A percentile compares a stretch with the other conserved stretches of the same genome.
Conservation (phyloP, 139 green algal species). For the Diplosphaera chodatii region DNA sequence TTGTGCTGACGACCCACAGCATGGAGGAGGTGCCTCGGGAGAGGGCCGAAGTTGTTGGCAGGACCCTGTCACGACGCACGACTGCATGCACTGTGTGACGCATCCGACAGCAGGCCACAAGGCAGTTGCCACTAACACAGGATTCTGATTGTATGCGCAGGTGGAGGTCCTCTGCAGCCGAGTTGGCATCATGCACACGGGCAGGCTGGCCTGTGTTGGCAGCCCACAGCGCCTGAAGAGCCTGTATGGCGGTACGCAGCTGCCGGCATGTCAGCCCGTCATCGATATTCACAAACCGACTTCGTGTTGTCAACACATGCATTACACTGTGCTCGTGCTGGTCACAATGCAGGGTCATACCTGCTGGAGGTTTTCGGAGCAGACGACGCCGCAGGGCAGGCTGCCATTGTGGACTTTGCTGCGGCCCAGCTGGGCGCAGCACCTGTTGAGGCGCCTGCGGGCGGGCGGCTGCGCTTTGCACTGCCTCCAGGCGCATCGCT, state of each 20-base stretch:
- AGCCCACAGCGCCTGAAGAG: conserved; percentile 2
- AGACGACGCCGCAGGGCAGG: background rate
- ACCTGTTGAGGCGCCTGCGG: background rate
- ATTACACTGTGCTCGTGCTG: too few relatives aligned
- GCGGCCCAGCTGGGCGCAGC: background rate
- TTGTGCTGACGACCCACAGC: conserved; percentile 80
- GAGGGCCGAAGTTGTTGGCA: too few relatives aligned
- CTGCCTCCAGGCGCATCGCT: background rate
- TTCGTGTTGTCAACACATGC: too few relatives aligned
- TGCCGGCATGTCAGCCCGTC: too few relatives aligned
- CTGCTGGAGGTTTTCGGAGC: background rate
- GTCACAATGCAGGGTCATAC: background rate
- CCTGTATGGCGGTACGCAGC: background rate
- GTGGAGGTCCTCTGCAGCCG: conserved; percentile 30
- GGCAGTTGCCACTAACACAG: too few relatives aligned
- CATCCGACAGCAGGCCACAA: too few relatives aligned
- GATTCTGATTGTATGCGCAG: background rate
- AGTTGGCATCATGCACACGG: conserved; percentile 26
- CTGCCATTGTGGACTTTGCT: background rate
- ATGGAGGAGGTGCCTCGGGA: conserved; percentile 92
- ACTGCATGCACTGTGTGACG: too few relatives aligned
- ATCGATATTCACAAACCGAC: too few relatives aligned
- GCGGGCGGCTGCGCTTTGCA: background rate
- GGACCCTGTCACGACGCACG: too few relatives aligned
- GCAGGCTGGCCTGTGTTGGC: conserved; percentile 5